Evolutionary conservation across 2,329 filamentous ascomycete genomes (phyloP).

Genomic region (Ophiobolus disseminans): DNA sequence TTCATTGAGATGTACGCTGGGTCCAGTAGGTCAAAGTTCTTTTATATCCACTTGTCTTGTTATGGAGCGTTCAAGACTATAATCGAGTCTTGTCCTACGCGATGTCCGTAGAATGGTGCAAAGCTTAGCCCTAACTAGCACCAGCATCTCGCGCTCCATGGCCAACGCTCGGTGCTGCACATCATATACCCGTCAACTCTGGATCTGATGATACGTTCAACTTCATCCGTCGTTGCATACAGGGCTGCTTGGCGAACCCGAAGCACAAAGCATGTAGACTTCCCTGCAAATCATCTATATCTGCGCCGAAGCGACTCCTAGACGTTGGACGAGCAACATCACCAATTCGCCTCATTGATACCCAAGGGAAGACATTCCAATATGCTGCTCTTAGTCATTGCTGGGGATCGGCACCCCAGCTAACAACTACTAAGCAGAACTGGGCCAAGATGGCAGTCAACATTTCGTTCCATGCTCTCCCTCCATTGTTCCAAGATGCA

Average conservation of each 20-base stretch:
- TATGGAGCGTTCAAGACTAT: neutral
- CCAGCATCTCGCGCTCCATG: constrained; percentile 38
- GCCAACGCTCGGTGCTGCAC: constrained; percentile 39
- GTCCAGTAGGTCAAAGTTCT: constrained; percentile 30
- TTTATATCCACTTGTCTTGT: neutral
- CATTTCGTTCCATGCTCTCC: constrained; percentile 35
- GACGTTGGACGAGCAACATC: constrained; percentile 39
- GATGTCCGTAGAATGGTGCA: too few relatives aligned
- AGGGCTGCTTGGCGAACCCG: constrained; percentile 41
- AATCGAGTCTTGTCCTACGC: too few relatives aligned
- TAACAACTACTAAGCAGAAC: constrained; percentile 38
- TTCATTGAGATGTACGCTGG: constrained; percentile 37
- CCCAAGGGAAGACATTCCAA: constrained; percentile 35
- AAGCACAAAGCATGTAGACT: constrained; percentile 37
- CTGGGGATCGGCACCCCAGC: constrained; percentile 33
- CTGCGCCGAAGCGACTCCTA: constrained; percentile 37
- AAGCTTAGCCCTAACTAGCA: constrained; percentile 13
- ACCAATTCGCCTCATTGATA: constrained; percentile 43
- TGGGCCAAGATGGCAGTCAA: constrained; percentile 34
- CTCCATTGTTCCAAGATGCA: constrained; percentile 36
- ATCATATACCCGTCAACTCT: constrained; percentile 37
- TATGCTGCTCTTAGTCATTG: constrained; percentile 43
- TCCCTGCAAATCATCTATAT: constrained; percentile 22
- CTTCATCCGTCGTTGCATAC: constrained; percentile 41
- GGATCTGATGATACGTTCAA: constrained; percentile 44